Percentiles rank a stretch among this genome's conserved stretches.
Evolutionary conservation across 441 rosid genomes (phyloP).

Genomic region (Eruca vesicaria): DNA sequence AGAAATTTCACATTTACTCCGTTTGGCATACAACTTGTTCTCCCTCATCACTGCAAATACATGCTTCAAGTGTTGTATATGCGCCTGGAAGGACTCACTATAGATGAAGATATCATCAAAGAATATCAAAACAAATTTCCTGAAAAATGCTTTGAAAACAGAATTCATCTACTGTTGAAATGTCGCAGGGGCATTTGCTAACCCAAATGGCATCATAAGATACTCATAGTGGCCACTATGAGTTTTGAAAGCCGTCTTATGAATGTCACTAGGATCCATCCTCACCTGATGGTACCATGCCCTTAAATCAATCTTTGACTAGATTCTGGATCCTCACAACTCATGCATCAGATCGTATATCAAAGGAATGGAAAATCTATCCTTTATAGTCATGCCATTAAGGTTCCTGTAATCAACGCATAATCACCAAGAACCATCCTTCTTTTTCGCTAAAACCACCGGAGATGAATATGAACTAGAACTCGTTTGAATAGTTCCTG

Average conservation of each 20-base stretch:
- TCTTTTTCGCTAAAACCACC: not conserved
- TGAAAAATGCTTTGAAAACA: not conserved
- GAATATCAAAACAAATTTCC: not conserved
- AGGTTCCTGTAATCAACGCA: not conserved
- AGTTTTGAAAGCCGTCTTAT: not conserved
- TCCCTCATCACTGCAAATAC: not conserved
- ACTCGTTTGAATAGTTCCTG: not conserved
- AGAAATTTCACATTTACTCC: not conserved
- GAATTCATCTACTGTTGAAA: not conserved
- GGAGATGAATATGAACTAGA: not conserved
- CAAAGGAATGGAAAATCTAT: not conserved
- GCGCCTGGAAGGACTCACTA: not conserved
- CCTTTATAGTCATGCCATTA: not conserved
- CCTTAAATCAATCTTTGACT: conserved; percentile 10
- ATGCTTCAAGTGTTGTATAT: not conserved
- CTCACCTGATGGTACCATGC: too few relatives aligned
- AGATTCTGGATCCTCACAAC: conserved; percentile 32
- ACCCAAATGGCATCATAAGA: not conserved
- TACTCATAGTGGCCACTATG: not conserved
- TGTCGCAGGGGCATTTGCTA: not conserved
- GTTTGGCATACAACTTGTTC: not conserved
- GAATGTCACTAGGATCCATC: too few relatives aligned
- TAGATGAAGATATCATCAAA: not conserved
- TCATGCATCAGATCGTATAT: not conserved
- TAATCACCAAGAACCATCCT: not conserved